Evolutionary conservation across 371 early-diverging fungal species (phyloP).

Genomic region (Mucor sp.): DNA sequence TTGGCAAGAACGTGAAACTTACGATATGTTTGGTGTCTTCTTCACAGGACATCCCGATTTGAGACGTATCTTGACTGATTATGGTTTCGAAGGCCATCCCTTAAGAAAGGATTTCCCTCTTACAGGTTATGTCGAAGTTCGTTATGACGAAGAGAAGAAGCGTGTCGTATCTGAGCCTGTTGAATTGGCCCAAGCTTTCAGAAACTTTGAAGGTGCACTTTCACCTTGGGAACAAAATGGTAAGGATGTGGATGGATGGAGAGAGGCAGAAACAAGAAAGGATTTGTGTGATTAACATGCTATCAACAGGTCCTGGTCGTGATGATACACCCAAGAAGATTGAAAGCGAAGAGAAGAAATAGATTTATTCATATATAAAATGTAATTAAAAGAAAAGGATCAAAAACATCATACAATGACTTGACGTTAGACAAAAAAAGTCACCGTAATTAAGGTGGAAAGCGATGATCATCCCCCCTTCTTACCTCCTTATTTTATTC

Average conservation of each 20-base stretch:
- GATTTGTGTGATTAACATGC: not conserved
- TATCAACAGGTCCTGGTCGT: constrained; percentile 42
- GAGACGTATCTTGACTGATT: constrained; percentile 96
- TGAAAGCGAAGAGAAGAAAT: constrained; percentile 42
- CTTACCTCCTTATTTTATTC: not conserved
- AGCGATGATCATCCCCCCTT: not conserved
- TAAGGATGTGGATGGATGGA: constrained; percentile 14
- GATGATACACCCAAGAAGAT: constrained; percentile 52
- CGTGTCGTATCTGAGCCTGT: constrained; percentile 95
- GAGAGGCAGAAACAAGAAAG: not conserved
- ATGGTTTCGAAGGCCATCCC: constrained; percentile 98
- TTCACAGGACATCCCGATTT: constrained; percentile 96
- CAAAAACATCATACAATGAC: not conserved
- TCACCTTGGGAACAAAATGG: constrained; percentile 92
- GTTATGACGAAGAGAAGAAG: constrained; percentile 97
- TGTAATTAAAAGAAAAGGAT: constrained; percentile 3
- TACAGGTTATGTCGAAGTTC: constrained; percentile 93
- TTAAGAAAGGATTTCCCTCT: constrained; percentile 98
- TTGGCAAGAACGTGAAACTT: constrained; percentile 98
- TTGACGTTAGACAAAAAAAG: not conserved
- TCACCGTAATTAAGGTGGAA: not conserved
- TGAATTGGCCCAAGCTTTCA: constrained; percentile 96
- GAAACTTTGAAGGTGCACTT: constrained; percentile 87
- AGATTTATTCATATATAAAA: constrained; percentile 21
- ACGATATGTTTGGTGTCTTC: constrained; percentile 98